Evolutionary conservation across 2,329 filamentous ascomycete genomes (phyloP), one percentile per base, ranked within the genome.

Genomic region (Atkinsonella hypoxylon): DNA sequence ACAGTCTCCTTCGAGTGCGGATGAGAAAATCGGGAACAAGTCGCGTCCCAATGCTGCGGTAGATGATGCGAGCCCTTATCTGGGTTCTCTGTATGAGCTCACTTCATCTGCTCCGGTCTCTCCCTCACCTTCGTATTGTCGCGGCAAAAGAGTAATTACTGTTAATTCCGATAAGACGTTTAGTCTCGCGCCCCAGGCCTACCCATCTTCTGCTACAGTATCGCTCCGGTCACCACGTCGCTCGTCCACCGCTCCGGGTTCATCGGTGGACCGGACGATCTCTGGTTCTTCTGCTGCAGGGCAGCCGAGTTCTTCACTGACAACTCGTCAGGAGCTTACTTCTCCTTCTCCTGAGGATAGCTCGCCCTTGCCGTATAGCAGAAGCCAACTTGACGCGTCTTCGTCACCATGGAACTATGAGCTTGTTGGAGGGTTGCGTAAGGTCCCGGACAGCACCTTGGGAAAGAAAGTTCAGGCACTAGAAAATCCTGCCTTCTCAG

Each of bases 161-260:
- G 64, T 81, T 30, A 70, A 80, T 56, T 62, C 76, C 6, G 75
- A 81, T 62, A 79, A 79, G 63, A 81, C 78, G 4, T 81, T 82
- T 57, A 78, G 76, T 15, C 63, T 81, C 51, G 54, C 71, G 54
- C 64, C 63, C 61, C 58, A 72, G 42, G 52, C 60, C n/a, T 51
- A 53, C 36, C 59, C 61, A 11, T 51, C 56, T 12, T 62, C 62
- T 10, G 56, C 58, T 51, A 58, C 61, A 13, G 55, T 62, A n/a
- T 66, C 64, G 17, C 54, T 62, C 17, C 61, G 61, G 55, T 75
- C 75, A 10, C 64, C 69, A 34, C 67, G 64, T 15, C 61, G 70
- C 45, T 76, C 72, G 38, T 68, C 69, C 40, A 70, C 74, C 17
- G 70, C 71, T 18, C 68, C 72, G 45, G 72, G 56, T 48, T 63